Evolutionary conservation across 192 early-diverging fungal genomes (phyloP).

Genomic region (Chytriomyces confervae): DNA sequence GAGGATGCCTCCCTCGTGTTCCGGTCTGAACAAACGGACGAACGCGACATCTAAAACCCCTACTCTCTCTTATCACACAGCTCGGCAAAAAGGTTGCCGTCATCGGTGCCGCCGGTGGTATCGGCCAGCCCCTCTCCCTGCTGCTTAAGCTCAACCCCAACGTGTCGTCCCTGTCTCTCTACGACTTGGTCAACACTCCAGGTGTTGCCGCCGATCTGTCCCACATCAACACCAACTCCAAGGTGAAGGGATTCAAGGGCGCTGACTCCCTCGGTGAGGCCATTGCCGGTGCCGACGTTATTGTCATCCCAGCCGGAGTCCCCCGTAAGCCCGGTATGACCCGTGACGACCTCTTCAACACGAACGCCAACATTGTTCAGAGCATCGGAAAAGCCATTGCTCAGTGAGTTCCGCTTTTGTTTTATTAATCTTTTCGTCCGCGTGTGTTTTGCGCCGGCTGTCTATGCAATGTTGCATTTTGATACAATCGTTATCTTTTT

Average conservation of each 20-base stretch:
- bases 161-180: conserved; percentile 63
- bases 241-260: conserved; percentile 61
- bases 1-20: background rate
- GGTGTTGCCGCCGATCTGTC: conserved; percentile 71
- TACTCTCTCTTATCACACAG: background rate
- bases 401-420: conserved; percentile 49
- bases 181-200: conserved; percentile 70
- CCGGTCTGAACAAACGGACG: background rate
- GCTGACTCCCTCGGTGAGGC: conserved; percentile 58
- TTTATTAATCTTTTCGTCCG: background rate
- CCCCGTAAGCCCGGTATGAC: conserved; percentile 76
- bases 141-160: conserved; percentile 63
- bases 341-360: conserved; percentile 73
- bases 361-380: conserved; percentile 70
- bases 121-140: conserved; percentile 70
- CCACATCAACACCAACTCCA: conserved; percentile 69
- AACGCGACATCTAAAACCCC: background rate
- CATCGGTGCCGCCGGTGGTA: conserved; percentile 76
- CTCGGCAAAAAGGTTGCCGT: conserved; percentile 54
- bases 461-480: no score
- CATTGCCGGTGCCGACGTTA: conserved; percentile 58
- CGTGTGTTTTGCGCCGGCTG: background rate
- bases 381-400: conserved; percentile 60
- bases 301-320: conserved; percentile 71
- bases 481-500: background rate